These are phyloP conservation scores for Pyrenochaeta sp. DNA, from an alignment of 2,329 filamentous ascomycete species.

Conservation along the genomic window DNA sequence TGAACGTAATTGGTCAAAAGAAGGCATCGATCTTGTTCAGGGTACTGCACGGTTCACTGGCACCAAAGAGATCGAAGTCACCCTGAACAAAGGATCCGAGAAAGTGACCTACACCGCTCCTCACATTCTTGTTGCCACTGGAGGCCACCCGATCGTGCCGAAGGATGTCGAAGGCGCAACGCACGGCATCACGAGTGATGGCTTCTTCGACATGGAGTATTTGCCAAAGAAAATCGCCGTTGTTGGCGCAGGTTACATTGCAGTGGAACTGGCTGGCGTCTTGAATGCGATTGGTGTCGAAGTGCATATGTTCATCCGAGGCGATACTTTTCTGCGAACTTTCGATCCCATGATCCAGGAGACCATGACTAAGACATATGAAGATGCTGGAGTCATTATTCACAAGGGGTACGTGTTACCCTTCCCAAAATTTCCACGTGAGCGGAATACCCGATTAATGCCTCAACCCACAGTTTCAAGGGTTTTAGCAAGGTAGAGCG, in stretches of 20 bases:
- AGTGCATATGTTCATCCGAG: conserved; percentile 82
- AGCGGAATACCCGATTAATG: too few species aligned
- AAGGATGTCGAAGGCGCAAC: conserved; percentile 69
- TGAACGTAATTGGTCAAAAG: conserved; percentile 58
- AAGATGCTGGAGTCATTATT: conserved; percentile 74
- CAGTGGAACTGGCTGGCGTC: conserved; percentile 75
- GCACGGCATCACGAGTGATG: conserved; percentile 76
- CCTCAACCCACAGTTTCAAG: conserved; percentile 55
- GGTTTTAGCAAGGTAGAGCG: conserved; percentile 67
- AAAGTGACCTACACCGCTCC: conserved; percentile 75
- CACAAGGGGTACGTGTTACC: too few species aligned
- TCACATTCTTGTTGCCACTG: conserved; percentile 79
- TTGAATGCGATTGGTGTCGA: conserved; percentile 81
- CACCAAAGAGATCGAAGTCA: conserved; percentile 74
- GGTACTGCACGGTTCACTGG: conserved; percentile 73
- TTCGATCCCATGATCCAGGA: conserved; percentile 87
- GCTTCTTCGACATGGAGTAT: conserved; percentile 80
- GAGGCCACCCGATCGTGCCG: conserved; percentile 71
- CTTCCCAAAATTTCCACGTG: too few species aligned
- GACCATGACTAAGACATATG: conserved; percentile 75
- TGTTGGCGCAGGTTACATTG: conserved; percentile 83
- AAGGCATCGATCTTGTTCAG: conserved; percentile 81
- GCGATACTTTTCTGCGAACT: conserved; percentile 74
- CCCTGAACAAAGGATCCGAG: conserved; percentile 68
- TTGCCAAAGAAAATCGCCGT: conserved; percentile 81